Conservation (phyloP, 139 green algal genomes). For the Chlorella sp. region DNA sequence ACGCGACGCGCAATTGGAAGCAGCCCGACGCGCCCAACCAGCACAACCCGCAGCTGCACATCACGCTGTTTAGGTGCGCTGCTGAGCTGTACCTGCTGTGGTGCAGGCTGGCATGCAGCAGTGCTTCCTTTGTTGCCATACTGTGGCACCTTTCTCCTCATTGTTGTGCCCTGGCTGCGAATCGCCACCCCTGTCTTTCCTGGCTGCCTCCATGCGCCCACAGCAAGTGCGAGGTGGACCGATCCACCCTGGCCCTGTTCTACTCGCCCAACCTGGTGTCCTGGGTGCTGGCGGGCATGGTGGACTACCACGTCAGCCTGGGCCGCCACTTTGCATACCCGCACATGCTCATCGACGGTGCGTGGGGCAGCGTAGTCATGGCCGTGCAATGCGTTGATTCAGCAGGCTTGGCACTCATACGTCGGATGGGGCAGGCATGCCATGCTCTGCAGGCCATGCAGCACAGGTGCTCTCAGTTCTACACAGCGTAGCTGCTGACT, state of each 20-base stretch:
- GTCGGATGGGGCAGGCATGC: too few species aligned
- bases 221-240: constrained; percentile 46
- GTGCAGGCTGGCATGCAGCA: neutral
- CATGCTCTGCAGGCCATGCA: too few species aligned
- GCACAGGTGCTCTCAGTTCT: too few species aligned
- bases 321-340: constrained; percentile 44
- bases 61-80: constrained; percentile 23
- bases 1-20: constrained; percentile 33
- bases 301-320: constrained; percentile 41
- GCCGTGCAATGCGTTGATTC: too few species aligned
- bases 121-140: too few species aligned
- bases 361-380: too few species aligned
- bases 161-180: neutral
- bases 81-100: neutral
- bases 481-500: too few species aligned
- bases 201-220: neutral
- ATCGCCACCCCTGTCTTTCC: neutral
- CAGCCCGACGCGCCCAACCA: neutral
- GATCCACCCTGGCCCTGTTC: constrained; percentile 34
- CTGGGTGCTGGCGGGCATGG: constrained; percentile 33
- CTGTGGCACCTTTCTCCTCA: too few species aligned
- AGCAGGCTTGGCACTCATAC: too few species aligned
- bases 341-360: constrained; percentile 42
- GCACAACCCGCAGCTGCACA: constrained; percentile 34
- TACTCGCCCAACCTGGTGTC: constrained; percentile 40